Evolutionary conservation across 2,329 filamentous ascomycete species (phyloP), one percentile per base, ranked within the genome.

Genomic region (Cadophora sp.): DNA sequence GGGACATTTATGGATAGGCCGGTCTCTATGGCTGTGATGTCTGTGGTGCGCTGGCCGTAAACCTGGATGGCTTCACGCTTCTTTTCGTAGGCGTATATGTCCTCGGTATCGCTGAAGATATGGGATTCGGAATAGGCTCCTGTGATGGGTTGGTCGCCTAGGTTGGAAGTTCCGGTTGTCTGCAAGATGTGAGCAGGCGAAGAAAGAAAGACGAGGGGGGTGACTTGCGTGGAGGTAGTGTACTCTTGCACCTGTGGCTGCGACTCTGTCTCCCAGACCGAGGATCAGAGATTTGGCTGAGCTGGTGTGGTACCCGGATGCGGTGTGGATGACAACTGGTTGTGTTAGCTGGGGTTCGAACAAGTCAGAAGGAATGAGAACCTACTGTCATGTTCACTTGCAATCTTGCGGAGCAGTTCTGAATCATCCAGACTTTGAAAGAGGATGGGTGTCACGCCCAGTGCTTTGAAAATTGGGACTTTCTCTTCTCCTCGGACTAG

Each of bases 81-180:
- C 41, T 43, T 13, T 18, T 14, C 18, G 18, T 43, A 43, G 11
- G 13, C 41, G 14, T 6, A 43, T 3, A 43, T 18, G 18, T 43
- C 41, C 14, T 43, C 41, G 14, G 11, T 18, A 13, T 43, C 41
- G 45, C 79, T 78, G 65, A 83, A 81, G 50, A 74, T 70, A 9
- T 75, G 74, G 1, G 68, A 59, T 53, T 80, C 76, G 6, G 68
- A 39, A 41, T 74, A 77, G 0, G 59, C 55, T 18, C 74, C 70
- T 0, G 78, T 76, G 45, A 82, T 74, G 1, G 81, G 80, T 14
- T 74, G 75, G 68, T 83, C 82, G 3, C 74, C 78, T 0, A 85
- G 63, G 45, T 81, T 82, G 3, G 81, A 83, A 0, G 78, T 79
- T 14, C 82, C 81, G 2, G 80, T 80, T 0, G 78, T 81, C 75